These are phyloP conservation scores for Botryotinia calthae DNA, from an alignment of 2,329 filamentous ascomycete species.

Conservation along the genomic window DNA sequence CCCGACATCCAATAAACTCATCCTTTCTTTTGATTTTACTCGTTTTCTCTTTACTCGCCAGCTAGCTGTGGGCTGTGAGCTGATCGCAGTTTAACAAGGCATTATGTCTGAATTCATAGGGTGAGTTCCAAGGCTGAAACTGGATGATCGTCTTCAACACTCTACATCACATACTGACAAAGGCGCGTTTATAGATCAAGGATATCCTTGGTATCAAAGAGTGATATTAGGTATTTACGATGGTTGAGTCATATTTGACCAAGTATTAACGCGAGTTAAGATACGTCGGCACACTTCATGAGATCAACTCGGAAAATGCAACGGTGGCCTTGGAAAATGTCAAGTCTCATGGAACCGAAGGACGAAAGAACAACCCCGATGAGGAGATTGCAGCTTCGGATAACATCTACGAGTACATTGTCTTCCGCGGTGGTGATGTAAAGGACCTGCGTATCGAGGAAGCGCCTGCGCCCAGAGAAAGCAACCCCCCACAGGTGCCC, in stretches of 20 bases:
- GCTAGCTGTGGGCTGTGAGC: conserved; percentile 38
- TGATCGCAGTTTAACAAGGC: conserved; percentile 32
- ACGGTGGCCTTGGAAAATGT: conserved; percentile 98
- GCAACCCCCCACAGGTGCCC: conserved; percentile 73
- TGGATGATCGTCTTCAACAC: conserved; percentile 8
- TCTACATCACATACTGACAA: conserved; percentile 29
- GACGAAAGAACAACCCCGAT: conserved; percentile 71
- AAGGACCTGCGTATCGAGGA: conserved; percentile 96
- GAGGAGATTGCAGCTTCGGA: conserved; percentile 83
- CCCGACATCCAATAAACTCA: conserved; percentile 21
- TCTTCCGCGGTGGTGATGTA: conserved; percentile 96
- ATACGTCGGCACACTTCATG: conserved; percentile 92
- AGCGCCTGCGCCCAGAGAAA: conserved; percentile 69
- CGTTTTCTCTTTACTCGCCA: conserved; percentile 20
- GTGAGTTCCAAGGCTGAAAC: conserved; percentile 42
- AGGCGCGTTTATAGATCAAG: conserved; percentile 61
- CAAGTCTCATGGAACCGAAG: conserved; percentile 89
- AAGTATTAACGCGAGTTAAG: conserved; percentile 47
- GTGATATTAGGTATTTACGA: conserved; percentile 80
- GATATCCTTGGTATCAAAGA: conserved; percentile 96
- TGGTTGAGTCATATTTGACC: conserved; percentile 2
- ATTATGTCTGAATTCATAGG: conserved; percentile 61
- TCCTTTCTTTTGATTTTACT: conserved; percentile 4
- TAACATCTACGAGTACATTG: conserved; percentile 95
- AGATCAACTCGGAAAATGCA: conserved; percentile 96